Base-by-base conservation (phyloP, 208 protist genomes). In the Wallacemonas collosoma region DNA sequence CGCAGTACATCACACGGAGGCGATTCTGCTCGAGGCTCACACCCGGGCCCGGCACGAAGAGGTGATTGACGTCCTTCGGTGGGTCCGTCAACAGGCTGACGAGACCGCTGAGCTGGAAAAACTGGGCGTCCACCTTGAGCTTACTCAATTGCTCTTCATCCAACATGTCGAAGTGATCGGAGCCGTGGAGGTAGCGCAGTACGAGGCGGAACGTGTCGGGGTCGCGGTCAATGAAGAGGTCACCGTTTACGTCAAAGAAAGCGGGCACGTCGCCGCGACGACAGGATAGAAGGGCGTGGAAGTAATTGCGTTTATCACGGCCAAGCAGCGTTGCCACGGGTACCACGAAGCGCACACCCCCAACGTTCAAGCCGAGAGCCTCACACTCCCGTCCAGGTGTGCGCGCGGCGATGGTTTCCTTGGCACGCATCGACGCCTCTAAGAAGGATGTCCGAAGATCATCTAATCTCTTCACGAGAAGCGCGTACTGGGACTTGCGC, bases 221-320 rank as follows among this genome's bases (percentile, higher is more conserved):
- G 73, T 97, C 93, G 55, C 93, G 92, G 72, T 97, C 91, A 51
- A 97, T 85, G 71, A 95, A 97, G 44, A 95, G 76, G 26, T 80
- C 77, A 11, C 83, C 76, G 26, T 51, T 82, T 44, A 73, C 76
- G 71, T 95, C 89, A 45, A 75, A 77, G 50, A 92, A 81, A 8
- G 88, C 75, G 14, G 58, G 67, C 53, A 75, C 76, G 3, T 56
- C 66, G 4, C 43, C 47, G 35, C 75, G 80, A 53, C 73, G 79
- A 43, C 57, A 15, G 8, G 55, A 56, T 15, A 88, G 68, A 12
- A 88, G 75, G 1, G 73, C 38, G 61, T 83, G 78, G 58, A 81
- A 84, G 71, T 79, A 81, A 56, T 72, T 82, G 1, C 62, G 68
- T 47, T 63, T 54, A 50, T 89, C 81, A 15, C 66, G 75, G 17